Evolutionary conservation across 1,284 basidiomycete genomes (phyloP).

Genomic region (Tausonia pullulans): DNA sequence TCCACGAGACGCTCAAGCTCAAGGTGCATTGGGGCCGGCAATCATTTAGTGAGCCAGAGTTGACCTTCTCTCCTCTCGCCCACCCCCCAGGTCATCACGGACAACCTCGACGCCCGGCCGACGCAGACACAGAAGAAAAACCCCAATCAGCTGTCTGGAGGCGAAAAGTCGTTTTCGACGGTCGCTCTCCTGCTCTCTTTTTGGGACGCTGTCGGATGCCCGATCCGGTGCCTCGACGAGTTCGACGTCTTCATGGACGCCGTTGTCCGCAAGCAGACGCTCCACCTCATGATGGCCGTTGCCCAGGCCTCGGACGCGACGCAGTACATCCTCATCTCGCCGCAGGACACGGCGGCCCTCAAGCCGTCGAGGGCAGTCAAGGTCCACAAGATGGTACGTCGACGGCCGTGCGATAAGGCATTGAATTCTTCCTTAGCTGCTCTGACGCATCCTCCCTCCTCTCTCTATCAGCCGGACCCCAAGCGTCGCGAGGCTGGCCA

Average conservation of each 20-base stretch:
- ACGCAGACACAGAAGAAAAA: slow-evolving; percentile 48
- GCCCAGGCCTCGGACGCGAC: slow-evolving; percentile 51
- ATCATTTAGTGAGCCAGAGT: not conserved
- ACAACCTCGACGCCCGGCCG: slow-evolving; percentile 11
- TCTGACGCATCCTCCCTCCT: not conserved
- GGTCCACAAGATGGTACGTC: slow-evolving; percentile 13
- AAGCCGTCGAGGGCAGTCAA: slow-evolving; percentile 5
- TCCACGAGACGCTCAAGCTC: slow-evolving; percentile 51
- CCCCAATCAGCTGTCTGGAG: slow-evolving; percentile 67
- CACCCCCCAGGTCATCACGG: slow-evolving; percentile 23
- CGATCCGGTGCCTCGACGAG: slow-evolving; percentile 77
- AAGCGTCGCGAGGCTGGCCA: not conserved
- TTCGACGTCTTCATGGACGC: slow-evolving; percentile 96
- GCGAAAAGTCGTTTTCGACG: slow-evolving; percentile 95
- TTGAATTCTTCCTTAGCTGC: not conserved
- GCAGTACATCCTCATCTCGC: slow-evolving; percentile 86
- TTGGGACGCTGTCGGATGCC: slow-evolving; percentile 92
- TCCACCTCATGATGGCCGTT: slow-evolving; percentile 62
- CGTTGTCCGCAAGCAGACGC: slow-evolving; percentile 78
- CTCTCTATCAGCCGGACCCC: not conserved
- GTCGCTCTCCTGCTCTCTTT: slow-evolving; percentile 84
- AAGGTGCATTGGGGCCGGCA: slow-evolving; percentile 40
- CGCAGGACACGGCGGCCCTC: slow-evolving; percentile 38
- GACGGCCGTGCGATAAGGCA: not conserved
- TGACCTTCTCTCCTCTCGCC: not conserved